Evolutionary conservation across 2,329 filamentous ascomycete genomes (phyloP), one percentile per base, ranked within the genome.

Genomic region (Fusarium nelsonii): DNA sequence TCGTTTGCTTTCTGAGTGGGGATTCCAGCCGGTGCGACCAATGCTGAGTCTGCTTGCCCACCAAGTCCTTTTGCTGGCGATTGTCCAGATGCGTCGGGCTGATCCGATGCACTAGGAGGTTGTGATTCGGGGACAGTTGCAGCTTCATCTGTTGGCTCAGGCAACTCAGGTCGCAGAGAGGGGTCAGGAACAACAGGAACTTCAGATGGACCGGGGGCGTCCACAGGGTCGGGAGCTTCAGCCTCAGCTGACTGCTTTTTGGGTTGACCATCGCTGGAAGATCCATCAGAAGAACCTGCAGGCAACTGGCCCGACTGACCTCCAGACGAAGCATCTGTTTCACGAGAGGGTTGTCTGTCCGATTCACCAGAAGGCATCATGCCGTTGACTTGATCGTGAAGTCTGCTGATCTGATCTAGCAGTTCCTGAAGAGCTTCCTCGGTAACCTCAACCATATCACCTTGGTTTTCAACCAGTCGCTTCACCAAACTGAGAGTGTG

Each of bases 381-480:
- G 18, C 40, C 63, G 23, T 63, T 55, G 16, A 78, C 74, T 62
- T 79, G 72, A 18, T 70, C 58, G 54, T 77, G 70, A 2, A 78
- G 67, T 3, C 39, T 55, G 36, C 73, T 68, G 46, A 79, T 72
- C 57, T 76, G 75, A 40, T 70, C 58, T 8, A 79, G 65, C 20
- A 79, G 73, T 30, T 71, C 65, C 6, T 71, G 48, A 8, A 79
- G 46, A 20, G 69, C 69, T 26, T 69, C 55, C 28, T 69, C 58
- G 7, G 74, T 60, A 33, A 78, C 70, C 16, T 74, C 66, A n/a
- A 77, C 63, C 15, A 71, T 70, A 10, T 61, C 59, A 9, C 70
- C 65, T 4, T 73, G 68, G 16, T 66, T 61, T 41, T 77, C 72
- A 23, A 78, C 73, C 30, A 78, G 33, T 30, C 69, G 60, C 50